Conservation (phyloP, 306 rosid species). For the Cicer arietinum region DNA sequence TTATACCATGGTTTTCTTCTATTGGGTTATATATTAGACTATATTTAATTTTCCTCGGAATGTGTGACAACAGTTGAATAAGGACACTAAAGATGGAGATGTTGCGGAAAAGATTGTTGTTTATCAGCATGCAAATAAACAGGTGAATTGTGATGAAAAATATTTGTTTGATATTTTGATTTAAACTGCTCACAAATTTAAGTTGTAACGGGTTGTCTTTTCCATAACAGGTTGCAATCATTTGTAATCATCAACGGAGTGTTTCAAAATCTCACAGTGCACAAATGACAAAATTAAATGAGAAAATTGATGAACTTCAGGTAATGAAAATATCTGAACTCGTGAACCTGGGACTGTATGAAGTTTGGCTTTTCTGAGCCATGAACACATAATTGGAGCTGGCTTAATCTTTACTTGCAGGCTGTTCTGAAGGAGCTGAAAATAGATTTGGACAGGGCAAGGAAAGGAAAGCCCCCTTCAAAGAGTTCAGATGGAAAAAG, state of each 20-base stretch:
- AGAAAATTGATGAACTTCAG: conserved; percentile 87
- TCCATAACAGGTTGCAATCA: conserved; percentile 86
- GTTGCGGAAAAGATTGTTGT: conserved; percentile 73
- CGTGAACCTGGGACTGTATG: conserved; percentile 17
- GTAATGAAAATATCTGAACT: conserved; percentile 50
- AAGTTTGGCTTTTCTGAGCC: conserved; percentile 27
- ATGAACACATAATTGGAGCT: conserved; percentile 30
- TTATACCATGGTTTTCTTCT: conserved; percentile 36
- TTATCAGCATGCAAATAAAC: conserved; percentile 90
- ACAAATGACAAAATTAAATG: conserved; percentile 78
- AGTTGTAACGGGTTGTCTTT: conserved; percentile 39
- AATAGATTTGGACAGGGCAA: conserved; percentile 85
- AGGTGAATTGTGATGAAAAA: conserved; percentile 60
- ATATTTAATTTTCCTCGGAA: conserved; percentile 34
- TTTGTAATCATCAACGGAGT: conserved; percentile 98
- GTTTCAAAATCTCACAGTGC: conserved; percentile 88
- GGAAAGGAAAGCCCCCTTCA: conserved; percentile 81
- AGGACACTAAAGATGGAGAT: conserved; percentile 77
- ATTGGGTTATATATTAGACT: conserved; percentile 21
- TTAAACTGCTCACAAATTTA: conserved; percentile 26
- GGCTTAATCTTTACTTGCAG: conserved; percentile 53
- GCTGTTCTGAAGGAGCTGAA: conserved; percentile 78
- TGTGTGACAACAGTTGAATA: conserved; percentile 67
- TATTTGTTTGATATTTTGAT: conserved; percentile 25
- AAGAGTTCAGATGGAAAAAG: conserved; percentile 80